Evolutionary conservation across 305 asterid genomes (phyloP), one percentile per base, ranked within the genome.

Genomic region (Fraxinus paxiana): DNA sequence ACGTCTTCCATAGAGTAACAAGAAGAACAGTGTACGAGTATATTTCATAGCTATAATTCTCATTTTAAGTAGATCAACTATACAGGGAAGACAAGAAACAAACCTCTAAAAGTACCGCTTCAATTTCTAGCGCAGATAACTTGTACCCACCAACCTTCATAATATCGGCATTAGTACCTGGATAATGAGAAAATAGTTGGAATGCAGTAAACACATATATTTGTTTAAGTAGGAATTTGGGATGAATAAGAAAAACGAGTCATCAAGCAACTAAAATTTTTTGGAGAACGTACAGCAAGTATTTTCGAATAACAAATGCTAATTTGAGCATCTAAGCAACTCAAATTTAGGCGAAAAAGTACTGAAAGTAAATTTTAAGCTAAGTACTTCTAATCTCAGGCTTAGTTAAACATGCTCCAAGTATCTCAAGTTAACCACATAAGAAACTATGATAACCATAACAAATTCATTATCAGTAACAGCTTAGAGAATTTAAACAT

Each of bases 81-180:
- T 80, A 69, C 17, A n/a, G 30, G n/a, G 59, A n/a, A 80, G 18
- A 61, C 13, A 67, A 77, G 82, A 75, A 76, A 84, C 86, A 22
- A 87, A 94, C 99, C 98, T 94, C 98, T 65, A 96, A 83, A 67
- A 96, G 97, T 83, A 94, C 92, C 37, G 98, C 98, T 87, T 96
- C 99, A 77, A 96, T 96, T 89, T 96, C 99, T 81, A 96, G 90
- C 1, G 99, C 99, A 61, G 99, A 96, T 82, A 96, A 88, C 87
- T 96, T 96, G 75, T 90, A 96, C 67, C 99, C 99, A 33, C 99
- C 99, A 73, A 92, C 97, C 90, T 96, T 96, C 97, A 96, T 92
- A 81, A 96, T 96, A 87, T 96, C 99, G 80, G 99, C 99, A 90
- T 91, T 94, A 46, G 95, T 94, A 85, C 99, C 99, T 96, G 90